Percentiles rank a stretch among this genome's conserved stretches.
Evolutionary conservation across 108 stramenopile species (phyloP).

Genomic region (Tribonema minus): DNA sequence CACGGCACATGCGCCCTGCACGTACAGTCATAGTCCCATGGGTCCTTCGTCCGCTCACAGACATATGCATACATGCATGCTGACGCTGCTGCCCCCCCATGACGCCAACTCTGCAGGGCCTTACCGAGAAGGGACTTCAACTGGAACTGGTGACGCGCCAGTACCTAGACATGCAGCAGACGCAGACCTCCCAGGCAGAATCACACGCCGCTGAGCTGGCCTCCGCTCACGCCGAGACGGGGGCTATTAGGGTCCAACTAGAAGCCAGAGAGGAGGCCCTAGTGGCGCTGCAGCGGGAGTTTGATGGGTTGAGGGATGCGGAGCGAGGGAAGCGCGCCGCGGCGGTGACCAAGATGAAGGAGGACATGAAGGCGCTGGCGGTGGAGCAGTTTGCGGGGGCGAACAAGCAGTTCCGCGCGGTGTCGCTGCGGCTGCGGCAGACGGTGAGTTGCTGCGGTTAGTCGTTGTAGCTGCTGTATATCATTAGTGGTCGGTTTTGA

Average conservation of each 20-base stretch:
- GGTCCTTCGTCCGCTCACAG: not conserved
- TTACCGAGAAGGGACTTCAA: not conserved
- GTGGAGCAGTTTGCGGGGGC: conserved; percentile 15
- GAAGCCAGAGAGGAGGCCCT: not conserved
- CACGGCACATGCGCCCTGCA: not conserved
- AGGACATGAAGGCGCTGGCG: conserved; percentile 37
- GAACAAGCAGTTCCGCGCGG: conserved; percentile 14
- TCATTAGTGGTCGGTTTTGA: no score
- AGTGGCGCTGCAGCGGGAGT: conserved; percentile 1
- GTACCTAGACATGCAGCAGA: not conserved
- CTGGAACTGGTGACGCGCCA: not conserved
- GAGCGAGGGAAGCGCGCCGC: conserved; percentile 30
- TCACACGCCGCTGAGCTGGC: not conserved
- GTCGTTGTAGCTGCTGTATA: no score
- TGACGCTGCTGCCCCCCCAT: not conserved
- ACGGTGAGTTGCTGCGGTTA: not conserved
- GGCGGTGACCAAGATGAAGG: conserved; percentile 30
- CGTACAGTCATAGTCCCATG: not conserved
- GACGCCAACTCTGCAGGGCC: not conserved
- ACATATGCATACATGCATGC: not conserved
- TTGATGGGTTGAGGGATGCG: not conserved
- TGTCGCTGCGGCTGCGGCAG: not conserved
- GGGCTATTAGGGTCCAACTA: not conserved
- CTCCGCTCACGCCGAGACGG: not conserved
- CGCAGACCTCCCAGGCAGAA: not conserved